Base-by-base conservation (phyloP, 345 rosid genomes). In the Angophora floribunda region DNA sequence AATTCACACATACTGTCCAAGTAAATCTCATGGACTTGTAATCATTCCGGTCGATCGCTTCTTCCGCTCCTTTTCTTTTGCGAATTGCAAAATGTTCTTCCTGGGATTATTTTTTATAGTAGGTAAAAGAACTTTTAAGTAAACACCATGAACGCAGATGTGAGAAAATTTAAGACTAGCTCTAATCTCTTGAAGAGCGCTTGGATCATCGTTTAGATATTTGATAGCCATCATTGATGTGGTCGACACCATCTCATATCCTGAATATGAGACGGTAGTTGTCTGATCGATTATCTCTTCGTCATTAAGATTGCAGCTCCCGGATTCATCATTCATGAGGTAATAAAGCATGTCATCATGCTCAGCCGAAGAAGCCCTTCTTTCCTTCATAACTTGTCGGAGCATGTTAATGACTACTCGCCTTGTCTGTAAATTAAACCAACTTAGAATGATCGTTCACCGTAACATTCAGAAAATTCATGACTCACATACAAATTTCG, bases 151-250 rank as follows among this genome's bases (percentile, higher is more conserved):
- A 32, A 86, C 63, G 78, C 45, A 6, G 30, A 90, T 36, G 24
- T 49, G 70, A 14, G 16, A 90, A 80, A 44, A 1, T 79, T 79
- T 19, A 16, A 12, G 44, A 55, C 63, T 49, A 32, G 22, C 70
- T 24, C 32, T 93, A 30, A 96, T 88, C 92, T 94, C 95, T 89
- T 93, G 90, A 87, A 95, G 98, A 89, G 93, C 96, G 80, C 63
- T 87, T 19, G 96, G 98, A 67, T 96, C 94, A 90, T 96, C 96
- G 87, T 96, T 97, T 30, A 95, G 93, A 87, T 94, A 97, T 93
- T 95, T 96, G 87, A 97, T 90, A 63, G 97, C 96, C 99, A 95
- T 97, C 98, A 96, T 96, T 2, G 97, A 92, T n/a, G 97, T 94
- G 50, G 96, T 95, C 28, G 97, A 97, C 47, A 96, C 95, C 59